These are phyloP conservation scores for Exsudoporus frostii DNA, from an alignment of 768 basidiomycete species.

Conservation along the genomic window DNA sequence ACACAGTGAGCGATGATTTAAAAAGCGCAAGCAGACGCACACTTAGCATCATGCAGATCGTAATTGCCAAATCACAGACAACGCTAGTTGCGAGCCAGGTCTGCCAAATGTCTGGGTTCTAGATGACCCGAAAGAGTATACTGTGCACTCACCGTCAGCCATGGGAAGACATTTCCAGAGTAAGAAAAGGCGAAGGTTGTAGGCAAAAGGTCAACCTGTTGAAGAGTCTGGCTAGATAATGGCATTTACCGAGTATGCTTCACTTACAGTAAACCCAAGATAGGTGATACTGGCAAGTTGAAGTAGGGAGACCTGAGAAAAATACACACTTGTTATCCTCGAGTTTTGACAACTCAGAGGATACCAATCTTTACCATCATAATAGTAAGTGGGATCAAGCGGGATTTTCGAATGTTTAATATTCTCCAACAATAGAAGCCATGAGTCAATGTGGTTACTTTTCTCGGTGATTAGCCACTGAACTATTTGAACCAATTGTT, in stretches of 20 bases:
- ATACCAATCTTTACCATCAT: slow-evolving; percentile 16
- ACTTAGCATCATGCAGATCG: slow-evolving; percentile 7
- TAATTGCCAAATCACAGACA: slow-evolving; percentile 10
- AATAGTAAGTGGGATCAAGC: slow-evolving; percentile 1
- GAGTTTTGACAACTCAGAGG: not conserved
- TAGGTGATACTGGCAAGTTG: not conserved
- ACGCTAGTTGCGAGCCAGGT: slow-evolving; percentile 13
- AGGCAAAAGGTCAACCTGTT: not conserved
- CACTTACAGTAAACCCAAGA: not conserved
- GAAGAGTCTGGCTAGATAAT: not conserved
- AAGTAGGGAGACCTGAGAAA: not conserved
- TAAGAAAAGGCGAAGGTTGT: too few species aligned
- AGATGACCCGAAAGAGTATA: not conserved
- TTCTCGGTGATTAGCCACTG: not conserved
- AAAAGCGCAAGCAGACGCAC: not conserved
- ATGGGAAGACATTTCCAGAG: too few species aligned
- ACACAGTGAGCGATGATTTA: not conserved
- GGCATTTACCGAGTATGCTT: not conserved
- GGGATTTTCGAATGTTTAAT: not conserved
- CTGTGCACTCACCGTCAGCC: not conserved
- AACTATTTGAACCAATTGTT: not conserved
- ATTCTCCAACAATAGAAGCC: slow-evolving; percentile 18
- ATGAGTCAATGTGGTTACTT: slow-evolving; percentile 13
- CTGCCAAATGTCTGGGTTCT: not conserved
- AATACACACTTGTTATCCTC: not conserved